Evolutionary conservation across 495 filamentous ascomycete genomes (phyloP), one percentile per base, ranked within the genome.

Genomic region (Bacidia gigantensis): DNA sequence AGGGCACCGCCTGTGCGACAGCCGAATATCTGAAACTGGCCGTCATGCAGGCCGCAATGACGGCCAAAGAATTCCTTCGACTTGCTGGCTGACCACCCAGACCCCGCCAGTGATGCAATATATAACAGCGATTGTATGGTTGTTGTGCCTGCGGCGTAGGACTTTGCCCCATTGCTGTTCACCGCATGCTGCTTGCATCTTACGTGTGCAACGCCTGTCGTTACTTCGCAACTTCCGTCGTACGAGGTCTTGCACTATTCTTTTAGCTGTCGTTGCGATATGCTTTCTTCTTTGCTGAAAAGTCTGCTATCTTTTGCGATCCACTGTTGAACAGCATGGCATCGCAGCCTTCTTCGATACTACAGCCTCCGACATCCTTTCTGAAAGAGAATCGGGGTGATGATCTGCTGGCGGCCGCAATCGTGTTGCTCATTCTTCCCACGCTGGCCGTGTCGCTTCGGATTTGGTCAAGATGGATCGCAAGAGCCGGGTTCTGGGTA

Each of bases 401-500:
- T 12, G 39, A 52, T 23, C 25, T 59, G 32, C 32, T 59, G 10
- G 53, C 44, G 23, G 48, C 57, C 3, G 35, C 49, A 22, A 40
- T 56, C 5, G 38, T 51, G 9, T 22, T 56, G 41, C 23, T 59
- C 12, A 53, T 59, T 22, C 50, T 59, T 20, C 57, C 57, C 10
- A 56, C 53, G 1, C 0, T 56, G n/a, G 49, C 50, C 22, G 57
- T 59, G 5, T n/a, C 22, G 1, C 40, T 59, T 22, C 41, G 57
- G 12, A 26, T 59, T 11, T 14, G 50, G 23, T 59, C 57, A 9
- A 43, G 57, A 53, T 46, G 46, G 49, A 46, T 52, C 42, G 55
- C 57, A 17, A 43, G 45, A 45, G 57, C 57, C 0, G 57, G 53
- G 17, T 41, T 56, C 42, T 59, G 53, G 57, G 57, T 59, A 53